Evolutionary conservation across 768 basidiomycete species (phyloP), one percentile per base, ranked within the genome.

Genomic region (Boletellus emodensis): DNA sequence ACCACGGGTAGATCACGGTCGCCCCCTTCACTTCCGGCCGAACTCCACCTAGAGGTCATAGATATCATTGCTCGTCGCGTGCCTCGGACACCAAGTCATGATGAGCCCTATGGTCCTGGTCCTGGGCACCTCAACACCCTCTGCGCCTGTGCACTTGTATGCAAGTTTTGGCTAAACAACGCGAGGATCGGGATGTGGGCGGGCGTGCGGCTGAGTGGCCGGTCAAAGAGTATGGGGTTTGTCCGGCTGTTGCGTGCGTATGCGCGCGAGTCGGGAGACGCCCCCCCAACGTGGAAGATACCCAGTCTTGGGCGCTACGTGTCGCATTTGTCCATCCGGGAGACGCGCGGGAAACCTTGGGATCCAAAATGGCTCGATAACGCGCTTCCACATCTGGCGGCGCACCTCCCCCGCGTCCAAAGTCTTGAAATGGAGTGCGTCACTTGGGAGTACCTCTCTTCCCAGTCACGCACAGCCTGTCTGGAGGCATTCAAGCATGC

Each of bases 261-360:
- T 42, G 36, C 8, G n/a, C 52, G 32, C 42, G 48, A 38, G 9
- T 24, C 49, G 12, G 33, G n/a, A 1, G 43, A 66, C 4, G 81
- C 77, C 46, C 30, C 20, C 24, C 38, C 51, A 11, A 30, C 36
- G 22, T 40, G 55, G 53, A 78, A 68, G 4, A 85, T 59, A 33
- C 80, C 77, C 7, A 89, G 77, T 34, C 79, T 70, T 10, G 78
- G 77, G 20, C 83, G 84, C 59, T 87, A 90, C 20, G 51, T 70
- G 17, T 38, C 45, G 6, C 49, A 54, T 22, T 46, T 68, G 35
- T 68, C 56, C 39, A 10, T 70, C 32, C 64, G 55, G 22, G 66
- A 68, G 45, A 63, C 65, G 10, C 66, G 62, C 15, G 66, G 66
- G 18, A 56, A 62, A 13, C 39, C 60, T 4, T 70, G 64, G 66